Conservation (phyloP, 2,329 filamentous ascomycete genomes). For the Verticillium nubilum region DNA sequence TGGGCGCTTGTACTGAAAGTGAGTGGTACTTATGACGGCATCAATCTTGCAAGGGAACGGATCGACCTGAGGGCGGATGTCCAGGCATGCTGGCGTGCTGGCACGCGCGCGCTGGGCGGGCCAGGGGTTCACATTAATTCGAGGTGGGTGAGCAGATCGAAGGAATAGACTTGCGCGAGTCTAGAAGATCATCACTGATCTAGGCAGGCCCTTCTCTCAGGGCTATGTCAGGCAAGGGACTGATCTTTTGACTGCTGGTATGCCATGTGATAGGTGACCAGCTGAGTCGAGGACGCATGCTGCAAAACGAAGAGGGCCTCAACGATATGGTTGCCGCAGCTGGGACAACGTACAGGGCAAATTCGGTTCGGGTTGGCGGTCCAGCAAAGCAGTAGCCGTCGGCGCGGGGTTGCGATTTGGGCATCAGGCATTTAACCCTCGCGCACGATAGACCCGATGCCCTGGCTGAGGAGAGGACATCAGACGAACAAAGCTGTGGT, state of each 20-base stretch:
- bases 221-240: background rate
- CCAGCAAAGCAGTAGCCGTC: background rate
- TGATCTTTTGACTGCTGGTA: background rate
- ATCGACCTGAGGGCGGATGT: background rate
- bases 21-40: conserved; percentile 1
- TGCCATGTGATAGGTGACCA: background rate
- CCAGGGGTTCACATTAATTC: background rate
- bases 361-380: background rate
- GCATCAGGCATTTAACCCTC: background rate
- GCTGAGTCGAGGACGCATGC: background rate
- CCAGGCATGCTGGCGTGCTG: background rate
- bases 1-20: background rate
- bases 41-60: background rate
- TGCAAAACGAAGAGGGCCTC: background rate
- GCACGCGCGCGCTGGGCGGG: background rate
- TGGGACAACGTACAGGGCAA: background rate
- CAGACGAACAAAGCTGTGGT: background rate
- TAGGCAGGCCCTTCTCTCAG: background rate
- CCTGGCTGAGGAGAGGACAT: background rate
- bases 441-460: background rate
- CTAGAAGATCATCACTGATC: background rate
- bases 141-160: background rate
- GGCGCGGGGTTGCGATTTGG: conserved; percentile 10
- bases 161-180: background rate
- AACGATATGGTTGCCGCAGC: background rate